A percentile compares a stretch with the other conserved stretches of the same genome.
These are phyloP conservation scores for Stenocarpella maydis DNA, from an alignment of 2,329 filamentous ascomycete genomes.

Conservation along the genomic window DNA sequence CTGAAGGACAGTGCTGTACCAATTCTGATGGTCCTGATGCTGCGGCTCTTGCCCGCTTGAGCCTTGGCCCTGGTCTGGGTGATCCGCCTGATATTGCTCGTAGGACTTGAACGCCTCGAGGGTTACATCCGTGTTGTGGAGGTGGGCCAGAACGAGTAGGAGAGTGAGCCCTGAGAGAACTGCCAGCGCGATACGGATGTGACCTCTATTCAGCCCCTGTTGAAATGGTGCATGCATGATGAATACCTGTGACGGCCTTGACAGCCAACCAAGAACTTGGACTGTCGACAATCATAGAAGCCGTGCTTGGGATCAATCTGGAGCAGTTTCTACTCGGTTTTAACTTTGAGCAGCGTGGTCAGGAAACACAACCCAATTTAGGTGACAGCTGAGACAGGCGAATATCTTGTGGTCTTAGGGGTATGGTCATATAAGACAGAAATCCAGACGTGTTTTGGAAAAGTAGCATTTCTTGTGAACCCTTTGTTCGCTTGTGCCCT, in stretches of 20 bases:
- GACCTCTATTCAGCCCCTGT: not conserved
- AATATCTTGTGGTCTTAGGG: not conserved
- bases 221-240: not conserved
- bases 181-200: not conserved
- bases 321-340: not conserved
- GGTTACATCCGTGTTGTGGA: not conserved
- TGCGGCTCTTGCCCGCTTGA: not conserved
- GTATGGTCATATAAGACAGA: not conserved
- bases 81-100: not conserved
- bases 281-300: not conserved
- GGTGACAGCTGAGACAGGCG: not conserved
- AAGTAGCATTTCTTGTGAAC: not conserved
- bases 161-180: not conserved
- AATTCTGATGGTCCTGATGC: not conserved
- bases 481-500: not conserved
- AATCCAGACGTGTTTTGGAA: not conserved
- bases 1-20: not conserved
- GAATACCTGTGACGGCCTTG: not conserved
- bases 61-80: not conserved
- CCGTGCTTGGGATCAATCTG: not conserved
- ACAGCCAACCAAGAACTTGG: not conserved
- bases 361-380: not conserved
- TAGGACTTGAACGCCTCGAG: not conserved
- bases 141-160: not conserved
- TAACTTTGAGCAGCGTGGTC: not conserved